phyloP scores from a whole-genome alignment of 2,329 filamentous ascomycete species.

The Chrysoporthe deuterocubensis region DNA sequence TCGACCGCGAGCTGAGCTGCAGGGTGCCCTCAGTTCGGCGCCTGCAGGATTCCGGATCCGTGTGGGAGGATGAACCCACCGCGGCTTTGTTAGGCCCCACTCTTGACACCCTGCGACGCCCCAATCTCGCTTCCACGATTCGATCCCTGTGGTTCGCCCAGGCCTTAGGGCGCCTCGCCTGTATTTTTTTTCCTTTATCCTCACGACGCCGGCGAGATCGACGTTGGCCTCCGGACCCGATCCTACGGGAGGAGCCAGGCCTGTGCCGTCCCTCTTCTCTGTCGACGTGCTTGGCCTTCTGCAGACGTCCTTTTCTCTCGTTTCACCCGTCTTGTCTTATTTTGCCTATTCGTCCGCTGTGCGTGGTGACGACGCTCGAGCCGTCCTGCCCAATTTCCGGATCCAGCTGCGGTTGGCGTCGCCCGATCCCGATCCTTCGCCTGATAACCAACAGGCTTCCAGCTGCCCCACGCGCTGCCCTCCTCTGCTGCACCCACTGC shows the following conservation, averaged over 20 bases:
- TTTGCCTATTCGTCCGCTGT: not conserved
- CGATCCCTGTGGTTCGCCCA: not conserved
- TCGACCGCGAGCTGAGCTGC: not conserved
- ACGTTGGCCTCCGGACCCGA: not conserved
- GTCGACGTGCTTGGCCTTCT: not conserved
- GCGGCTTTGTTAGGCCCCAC: not conserved
- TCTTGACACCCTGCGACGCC: not conserved
- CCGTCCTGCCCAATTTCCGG: not conserved
- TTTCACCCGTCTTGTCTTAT: not conserved
- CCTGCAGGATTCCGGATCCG: constrained; percentile 12
- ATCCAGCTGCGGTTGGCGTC: not conserved
- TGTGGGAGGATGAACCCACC: not conserved
- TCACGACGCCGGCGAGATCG: not conserved
- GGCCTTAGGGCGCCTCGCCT: not conserved
- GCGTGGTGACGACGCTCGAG: constrained; percentile 3
- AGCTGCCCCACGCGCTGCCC: not conserved
- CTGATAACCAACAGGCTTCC: not conserved
- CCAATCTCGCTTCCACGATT: constrained; percentile 5
- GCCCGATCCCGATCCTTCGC: not conserved
- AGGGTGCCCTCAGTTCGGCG: not conserved
- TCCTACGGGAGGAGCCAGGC: not conserved
- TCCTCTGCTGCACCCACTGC: not conserved
- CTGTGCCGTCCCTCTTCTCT: not conserved
- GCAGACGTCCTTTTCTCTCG: not conserved
- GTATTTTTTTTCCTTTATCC: not conserved